Evolutionary conservation across 768 basidiomycete species (phyloP), one percentile per base, ranked within the genome.

Genomic region (Amanita molliuscula): DNA sequence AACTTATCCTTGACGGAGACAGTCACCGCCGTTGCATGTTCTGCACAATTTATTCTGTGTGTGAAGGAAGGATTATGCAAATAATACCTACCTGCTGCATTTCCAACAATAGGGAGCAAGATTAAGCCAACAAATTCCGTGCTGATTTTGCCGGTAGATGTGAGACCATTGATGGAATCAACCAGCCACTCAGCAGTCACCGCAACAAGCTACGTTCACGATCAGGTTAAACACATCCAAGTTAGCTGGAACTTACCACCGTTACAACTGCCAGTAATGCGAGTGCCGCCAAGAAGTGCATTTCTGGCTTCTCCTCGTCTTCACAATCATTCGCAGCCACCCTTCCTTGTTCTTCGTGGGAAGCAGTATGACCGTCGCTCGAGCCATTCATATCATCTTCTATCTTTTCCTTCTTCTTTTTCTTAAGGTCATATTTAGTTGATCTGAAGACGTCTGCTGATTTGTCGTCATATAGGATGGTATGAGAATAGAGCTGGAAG

Each of bases 1-100:
- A 96, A 68, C 63, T 94, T 91, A 64, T 84, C 80, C 65, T 94
- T 94, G 52, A 90, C 84, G 0, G 92, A 88, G 6, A 93, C 92
- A 1, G 85, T 84, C 23, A 96, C 89, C 11, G 93, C 92, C 2
- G 91, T 96, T 34, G 83, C 84, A 60, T 94, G 92, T 60, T 96
- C 93, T 69, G 31, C 18, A 7, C 16, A 23, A 54, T 29, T 58
- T 53, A 43, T 54, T 29, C 28, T 21, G 40, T 6, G 44, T 53
- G 41, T 10, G 47, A 36, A 47, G 25, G 29, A 25, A 21, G 44
- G 18, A 18, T 34, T 28, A 44, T n/a, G 21, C 15, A 16, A 11
- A 52, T 21, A 11, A 41, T n/a, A 59, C 69, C 26, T 50, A 78
- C 79, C 79, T 49, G 88, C 90, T 5, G 89, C 86, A 60, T 91